A percentile compares a stretch with the other conserved stretches of the same genome.
phyloP scores from a whole-genome alignment of 1,139 yeast genomes.

The Dujonia santamariae region DNA sequence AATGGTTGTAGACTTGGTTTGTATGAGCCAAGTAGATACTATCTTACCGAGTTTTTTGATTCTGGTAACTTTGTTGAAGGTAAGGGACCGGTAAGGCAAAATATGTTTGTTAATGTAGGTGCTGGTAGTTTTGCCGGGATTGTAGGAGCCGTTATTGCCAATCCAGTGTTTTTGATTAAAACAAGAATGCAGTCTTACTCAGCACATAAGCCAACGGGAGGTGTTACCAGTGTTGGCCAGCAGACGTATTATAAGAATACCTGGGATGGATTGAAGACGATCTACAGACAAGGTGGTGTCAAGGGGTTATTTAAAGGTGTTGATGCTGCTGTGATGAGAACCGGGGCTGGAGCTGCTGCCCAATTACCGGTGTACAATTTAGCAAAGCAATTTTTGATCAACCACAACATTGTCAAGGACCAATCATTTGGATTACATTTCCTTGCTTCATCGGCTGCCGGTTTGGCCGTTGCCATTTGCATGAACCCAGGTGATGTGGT shows the following conservation, averaged over 20 bases:
- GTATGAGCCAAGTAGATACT: conserved; percentile 80
- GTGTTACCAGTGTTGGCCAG: conserved; percentile 61
- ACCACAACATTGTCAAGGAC: conserved; percentile 45
- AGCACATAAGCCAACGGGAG: conserved; percentile 20
- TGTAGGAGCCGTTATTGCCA: conserved; percentile 85
- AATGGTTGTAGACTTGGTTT: conserved; percentile 94
- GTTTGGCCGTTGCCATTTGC: conserved; percentile 88
- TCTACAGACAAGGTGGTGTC: conserved; percentile 68
- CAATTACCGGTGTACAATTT: conserved; percentile 91
- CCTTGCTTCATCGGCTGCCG: conserved; percentile 73
- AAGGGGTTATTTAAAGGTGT: conserved; percentile 85
- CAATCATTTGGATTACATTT: conserved; percentile 75
- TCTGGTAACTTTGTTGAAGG: conserved; percentile 47
- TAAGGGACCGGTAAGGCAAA: conserved; percentile 51
- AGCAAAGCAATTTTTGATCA: conserved; percentile 58
- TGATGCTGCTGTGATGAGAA: conserved; percentile 89
- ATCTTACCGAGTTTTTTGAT: conserved; percentile 52
- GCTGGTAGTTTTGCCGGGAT: conserved; percentile 86
- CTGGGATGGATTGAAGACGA: conserved; percentile 62
- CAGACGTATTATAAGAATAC: conserved; percentile 82
- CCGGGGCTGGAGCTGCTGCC: conserved; percentile 94
- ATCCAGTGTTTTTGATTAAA: conserved; percentile 88
- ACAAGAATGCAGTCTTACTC: conserved; percentile 96
- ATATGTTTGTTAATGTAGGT: conserved; percentile 62
- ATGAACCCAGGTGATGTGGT: conserved; percentile 98